Conservation (phyloP, 192 early-diverging fungal genomes). For the Umbelopsis isabellina region DNA sequence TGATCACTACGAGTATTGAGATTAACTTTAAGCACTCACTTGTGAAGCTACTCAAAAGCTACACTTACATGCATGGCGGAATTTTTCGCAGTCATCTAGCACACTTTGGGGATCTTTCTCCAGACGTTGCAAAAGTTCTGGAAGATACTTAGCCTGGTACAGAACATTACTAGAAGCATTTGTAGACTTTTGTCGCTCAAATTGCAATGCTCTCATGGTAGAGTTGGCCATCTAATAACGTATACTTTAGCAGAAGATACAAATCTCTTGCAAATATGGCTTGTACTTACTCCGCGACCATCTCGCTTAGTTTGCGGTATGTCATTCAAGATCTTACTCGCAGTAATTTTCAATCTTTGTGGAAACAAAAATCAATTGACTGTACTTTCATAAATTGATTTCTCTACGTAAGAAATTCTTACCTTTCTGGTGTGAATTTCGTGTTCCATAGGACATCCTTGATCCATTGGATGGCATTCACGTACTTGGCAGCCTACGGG, state of each 20-base stretch:
- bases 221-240: constrained; percentile 48
- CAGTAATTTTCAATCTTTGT: constrained; percentile 54
- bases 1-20: constrained; percentile 39
- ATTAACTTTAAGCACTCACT: not conserved
- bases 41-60: not conserved
- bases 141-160: constrained; percentile 53
- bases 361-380: not conserved
- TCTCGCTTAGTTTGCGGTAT: constrained; percentile 61
- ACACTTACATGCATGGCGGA: constrained; percentile 54
- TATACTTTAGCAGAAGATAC: not conserved
- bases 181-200: constrained; percentile 49
- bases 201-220: constrained; percentile 45
- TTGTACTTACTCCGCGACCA: constrained; percentile 48
- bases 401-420: not conserved
- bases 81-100: constrained; percentile 46
- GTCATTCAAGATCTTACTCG: constrained; percentile 56
- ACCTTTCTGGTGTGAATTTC: constrained; percentile 55
- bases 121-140: constrained; percentile 48
- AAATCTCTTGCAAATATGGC: not conserved
- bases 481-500: constrained; percentile 48
- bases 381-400: not conserved
- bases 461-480: constrained; percentile 55
- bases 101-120: constrained; percentile 48
- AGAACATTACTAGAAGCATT: constrained; percentile 46
- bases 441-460: constrained; percentile 57